Evolutionary conservation across 1,284 basidiomycete genomes (phyloP), one percentile per base, ranked within the genome.

Genomic region (Flammula alnicola): DNA sequence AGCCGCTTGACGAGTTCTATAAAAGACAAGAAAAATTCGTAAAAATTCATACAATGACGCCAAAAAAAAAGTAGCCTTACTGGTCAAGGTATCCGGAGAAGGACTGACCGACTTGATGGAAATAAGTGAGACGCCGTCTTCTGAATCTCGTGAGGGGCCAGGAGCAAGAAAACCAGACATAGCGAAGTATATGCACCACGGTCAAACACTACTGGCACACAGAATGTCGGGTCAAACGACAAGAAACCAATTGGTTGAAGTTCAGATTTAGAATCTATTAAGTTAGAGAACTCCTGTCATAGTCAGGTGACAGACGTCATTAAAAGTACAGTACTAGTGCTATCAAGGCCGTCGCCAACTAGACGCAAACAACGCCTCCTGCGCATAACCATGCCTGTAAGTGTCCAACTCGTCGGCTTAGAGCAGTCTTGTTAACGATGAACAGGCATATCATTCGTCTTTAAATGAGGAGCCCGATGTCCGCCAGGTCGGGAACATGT

Each of bases 381-480:
- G 44, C 59, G 25, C 51, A 60, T 49, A 47, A 56, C 59, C 57
- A 86, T 86, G 84, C 84, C 84, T 44, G 84, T 86, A 60, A 73
- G 83, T 72, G 3, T 19, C 43, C 44, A 32, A 9, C 33, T 44
- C 29, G 44, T 33, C 32, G n/a, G 17, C 38, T 19, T 32, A 22
- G 17, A 22, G n/a, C 9, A 19, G 26, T 5, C 9, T 6, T 17
- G 29, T 32, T 56, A 19, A 63, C 26, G 17, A 49, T 41, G 30
- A 33, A 17, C 60, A 97, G 95, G 95, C 95, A 20, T 99, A 99
- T 66, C 97, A 99, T 72, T 98, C 96, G 3, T 79, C 91, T 1
- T 88, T 95, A 72, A 98, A 98, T 70, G 92, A 97, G 57, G 83
- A 88, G 45, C 78, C 83, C 17, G 88, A 95, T 65, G 80, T 85